phyloP scores from a whole-genome alignment of 352 stramenopile genomes.

The Phytophthora pini region DNA sequence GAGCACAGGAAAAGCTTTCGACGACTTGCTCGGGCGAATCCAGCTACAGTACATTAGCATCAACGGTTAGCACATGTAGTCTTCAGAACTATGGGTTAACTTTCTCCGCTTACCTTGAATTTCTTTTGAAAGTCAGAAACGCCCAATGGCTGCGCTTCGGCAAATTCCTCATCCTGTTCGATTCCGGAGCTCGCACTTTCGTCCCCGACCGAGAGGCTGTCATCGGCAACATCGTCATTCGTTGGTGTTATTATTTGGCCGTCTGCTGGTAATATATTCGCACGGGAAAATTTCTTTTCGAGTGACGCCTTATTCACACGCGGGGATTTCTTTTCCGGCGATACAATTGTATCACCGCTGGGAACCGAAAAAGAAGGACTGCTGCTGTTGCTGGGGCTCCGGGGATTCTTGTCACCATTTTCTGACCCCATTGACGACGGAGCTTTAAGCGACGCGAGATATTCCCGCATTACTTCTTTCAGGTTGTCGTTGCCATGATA shows the following conservation, averaged over 20 bases:
- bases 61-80: constrained; percentile 5
- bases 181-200: constrained; percentile 18
- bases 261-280: not conserved
- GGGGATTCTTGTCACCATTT: constrained; percentile 22
- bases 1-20: constrained; percentile 83
- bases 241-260: constrained; percentile 1
- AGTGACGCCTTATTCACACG: constrained; percentile 6
- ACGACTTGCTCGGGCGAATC: constrained; percentile 79
- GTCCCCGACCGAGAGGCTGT: constrained; percentile 14
- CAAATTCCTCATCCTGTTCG: constrained; percentile 48
- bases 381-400: constrained; percentile 9
- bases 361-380: constrained; percentile 4
- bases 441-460: constrained; percentile 34
- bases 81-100: not conserved
- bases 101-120: constrained; percentile 59
- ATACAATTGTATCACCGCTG: constrained; percentile 9
- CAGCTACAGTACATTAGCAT: constrained; percentile 36
- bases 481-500: constrained; percentile 60
- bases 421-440: constrained; percentile 17
- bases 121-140: constrained; percentile 85
- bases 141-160: constrained; percentile 52
- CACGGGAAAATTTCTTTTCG: constrained; percentile 22
- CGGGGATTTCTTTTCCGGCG: constrained; percentile 23
- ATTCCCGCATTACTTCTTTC: constrained; percentile 64
- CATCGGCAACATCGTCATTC: constrained; percentile 13